Conservation (phyloP, 2,329 filamentous ascomycete species). For the Epichloe uncinata region DNA sequence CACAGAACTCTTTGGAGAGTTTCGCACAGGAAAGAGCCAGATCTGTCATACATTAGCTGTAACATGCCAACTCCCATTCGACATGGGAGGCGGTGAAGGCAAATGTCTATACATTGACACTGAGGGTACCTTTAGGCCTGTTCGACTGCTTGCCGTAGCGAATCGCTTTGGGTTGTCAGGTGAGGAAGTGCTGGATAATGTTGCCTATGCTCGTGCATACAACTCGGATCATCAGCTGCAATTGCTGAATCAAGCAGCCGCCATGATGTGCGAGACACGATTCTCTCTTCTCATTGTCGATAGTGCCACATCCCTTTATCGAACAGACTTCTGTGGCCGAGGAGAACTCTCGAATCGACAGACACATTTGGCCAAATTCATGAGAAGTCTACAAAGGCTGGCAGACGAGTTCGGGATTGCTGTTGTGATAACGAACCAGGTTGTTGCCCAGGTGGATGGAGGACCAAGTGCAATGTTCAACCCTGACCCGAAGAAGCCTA, state of each 20-base stretch:
- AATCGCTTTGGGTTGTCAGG: constrained; percentile 90
- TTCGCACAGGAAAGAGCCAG: constrained; percentile 95
- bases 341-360: constrained; percentile 93
- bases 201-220: constrained; percentile 94
- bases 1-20: constrained; percentile 96
- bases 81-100: constrained; percentile 96
- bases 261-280: constrained; percentile 99
- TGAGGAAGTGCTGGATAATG: constrained; percentile 95
- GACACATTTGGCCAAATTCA: constrained; percentile 76
- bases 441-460: constrained; percentile 95
- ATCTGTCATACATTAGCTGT: constrained; percentile 98
- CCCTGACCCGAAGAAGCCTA: constrained; percentile 96
- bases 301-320: constrained; percentile 87
- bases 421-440: constrained; percentile 97
- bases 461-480: constrained; percentile 98
- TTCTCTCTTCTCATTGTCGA: constrained; percentile 95
- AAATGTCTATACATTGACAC: constrained; percentile 99
- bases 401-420: constrained; percentile 86
- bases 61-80: constrained; percentile 92
- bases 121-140: constrained; percentile 90
- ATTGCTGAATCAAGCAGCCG: constrained; percentile 82
- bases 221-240: constrained; percentile 97
- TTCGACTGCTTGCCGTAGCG: constrained; percentile 79
- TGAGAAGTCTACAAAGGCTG: constrained; percentile 69
- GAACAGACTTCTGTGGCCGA: constrained; percentile 93